These are phyloP conservation scores for Mediolabrus comicus DNA, from an alignment of 108 stramenopile genomes.

Conservation along the genomic window DNA sequence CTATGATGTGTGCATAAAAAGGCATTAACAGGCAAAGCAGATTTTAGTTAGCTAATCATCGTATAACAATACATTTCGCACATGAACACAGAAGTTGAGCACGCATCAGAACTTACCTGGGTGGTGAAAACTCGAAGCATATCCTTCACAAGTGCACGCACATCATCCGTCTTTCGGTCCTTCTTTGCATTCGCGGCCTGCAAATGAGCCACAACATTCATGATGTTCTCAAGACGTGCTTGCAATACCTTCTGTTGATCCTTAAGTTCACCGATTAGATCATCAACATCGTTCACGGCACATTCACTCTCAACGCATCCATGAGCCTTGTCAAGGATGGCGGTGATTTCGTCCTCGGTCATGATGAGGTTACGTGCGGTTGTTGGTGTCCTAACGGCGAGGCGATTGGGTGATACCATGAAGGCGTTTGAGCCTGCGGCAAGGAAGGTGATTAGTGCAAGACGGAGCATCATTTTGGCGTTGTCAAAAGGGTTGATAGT, in stretches of 20 bases:
- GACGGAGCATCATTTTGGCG: constrained; percentile 15
- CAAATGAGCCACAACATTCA: constrained; percentile 62
- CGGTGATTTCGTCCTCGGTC: constrained; percentile 61
- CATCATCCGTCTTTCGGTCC: constrained; percentile 60
- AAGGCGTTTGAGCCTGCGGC: constrained; percentile 25
- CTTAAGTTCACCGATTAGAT: constrained; percentile 60
- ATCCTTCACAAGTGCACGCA: constrained; percentile 73
- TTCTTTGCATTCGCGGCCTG: constrained; percentile 65
- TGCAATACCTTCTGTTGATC: constrained; percentile 69
- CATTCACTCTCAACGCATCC: constrained; percentile 72
- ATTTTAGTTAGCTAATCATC: too few relatives aligned
- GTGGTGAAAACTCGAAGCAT: constrained; percentile 70
- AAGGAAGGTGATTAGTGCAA: constrained; percentile 15
- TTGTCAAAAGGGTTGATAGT: neutral
- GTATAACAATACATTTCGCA: too few relatives aligned
- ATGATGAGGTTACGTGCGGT: constrained; percentile 53
- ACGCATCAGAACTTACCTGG: neutral
- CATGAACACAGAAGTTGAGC: too few relatives aligned
- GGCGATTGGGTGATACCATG: constrained; percentile 1
- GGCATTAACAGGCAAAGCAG: neutral
- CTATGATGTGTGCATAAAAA: neutral
- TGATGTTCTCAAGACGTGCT: constrained; percentile 56
- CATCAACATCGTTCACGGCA: constrained; percentile 63
- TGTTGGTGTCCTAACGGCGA: constrained; percentile 5
- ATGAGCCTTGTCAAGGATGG: constrained; percentile 54